Conservation (phyloP, 2,329 filamentous ascomycete genomes). For the Zymoseptoria passerinii region DNA sequence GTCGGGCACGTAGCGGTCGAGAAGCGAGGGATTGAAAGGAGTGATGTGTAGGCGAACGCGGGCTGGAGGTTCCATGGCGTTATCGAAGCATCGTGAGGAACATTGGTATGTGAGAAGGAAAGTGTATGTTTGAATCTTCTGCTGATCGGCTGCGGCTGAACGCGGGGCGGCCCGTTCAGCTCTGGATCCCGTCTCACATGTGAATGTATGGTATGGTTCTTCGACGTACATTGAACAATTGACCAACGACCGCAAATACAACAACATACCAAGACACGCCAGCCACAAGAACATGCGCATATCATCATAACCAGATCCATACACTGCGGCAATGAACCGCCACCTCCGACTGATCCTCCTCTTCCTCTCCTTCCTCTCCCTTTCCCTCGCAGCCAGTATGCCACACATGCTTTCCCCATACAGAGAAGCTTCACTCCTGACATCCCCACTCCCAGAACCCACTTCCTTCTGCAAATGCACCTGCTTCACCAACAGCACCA, state of each 20-base stretch:
- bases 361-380: constrained; percentile 29
- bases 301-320: background rate
- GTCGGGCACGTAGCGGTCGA: constrained; percentile 62
- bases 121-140: background rate
- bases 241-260: too few relatives aligned
- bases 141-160: background rate
- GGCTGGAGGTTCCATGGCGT: background rate
- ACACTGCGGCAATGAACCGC: background rate
- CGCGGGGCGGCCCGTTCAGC: background rate
- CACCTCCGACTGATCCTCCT: constrained; percentile 17
- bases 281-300: background rate
- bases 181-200: background rate
- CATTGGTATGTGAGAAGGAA: background rate
- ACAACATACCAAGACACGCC: background rate
- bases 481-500: constrained; percentile 59
- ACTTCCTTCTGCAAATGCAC: constrained; percentile 67
- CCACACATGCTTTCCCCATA: background rate
- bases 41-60: constrained; percentile 70
- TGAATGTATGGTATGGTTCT: too few relatives aligned
- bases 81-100: constrained; percentile 3
- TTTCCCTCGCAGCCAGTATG: constrained; percentile 39
- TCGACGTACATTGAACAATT: too few relatives aligned
- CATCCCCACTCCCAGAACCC: constrained; percentile 31
- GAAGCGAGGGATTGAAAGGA: constrained; percentile 68
- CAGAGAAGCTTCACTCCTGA: background rate